Base-by-base conservation (phyloP, 768 basidiomycete genomes). In the Cystofilobasidium macerans region DNA sequence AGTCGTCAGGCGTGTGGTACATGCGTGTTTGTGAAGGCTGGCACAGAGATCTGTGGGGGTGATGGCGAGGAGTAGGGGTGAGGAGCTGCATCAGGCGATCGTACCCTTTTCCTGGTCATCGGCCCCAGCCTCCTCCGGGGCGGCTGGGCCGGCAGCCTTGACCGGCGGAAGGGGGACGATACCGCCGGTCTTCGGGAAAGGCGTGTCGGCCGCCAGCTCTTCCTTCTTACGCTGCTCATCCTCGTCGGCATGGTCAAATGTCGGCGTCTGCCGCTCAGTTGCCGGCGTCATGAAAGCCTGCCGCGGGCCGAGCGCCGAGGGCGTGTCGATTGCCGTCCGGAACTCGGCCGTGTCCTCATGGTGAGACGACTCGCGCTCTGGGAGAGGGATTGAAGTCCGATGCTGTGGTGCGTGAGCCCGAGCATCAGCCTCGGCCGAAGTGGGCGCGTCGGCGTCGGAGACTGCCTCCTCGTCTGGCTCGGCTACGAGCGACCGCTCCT, bases 291-390 rank as follows among this genome's bases (percentile, higher is more conserved):
- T 4, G 45, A 47, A 4, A 2, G 11, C 45, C 42, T 16, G 22
- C 9, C 43, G n/a, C 33, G 45, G 47, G 22, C 42, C 32, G 26
- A 57, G 33, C 56, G 35, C 22, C 45, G 57, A 48, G 11, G 43
- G 40, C 47, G 56, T 65, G 20, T 11, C 22, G 43, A 65, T 35
- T 6, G 58, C 5, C 36, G 58, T 33, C 32, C 65, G 51, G 32
- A 57, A 61, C 42, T 57, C 53, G 40, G 59, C 51, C 30, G 38
- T 53, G 26, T 48, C 47, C 62, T 62, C 61, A 62, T 62, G 54
- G 45, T 62, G 45, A 26, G 33, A 35, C 28, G 60, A 54, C n/a
- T 68, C 67, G n/a, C 60, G 33, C n/a, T 42, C 40, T 9, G 67
- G 67, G 14, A 68, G 24, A 2, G 67, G 67, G 42, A 68, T 62